Conservation (phyloP, 176 grass and related monocot species). For the Tillandsia leiboldiana region DNA sequence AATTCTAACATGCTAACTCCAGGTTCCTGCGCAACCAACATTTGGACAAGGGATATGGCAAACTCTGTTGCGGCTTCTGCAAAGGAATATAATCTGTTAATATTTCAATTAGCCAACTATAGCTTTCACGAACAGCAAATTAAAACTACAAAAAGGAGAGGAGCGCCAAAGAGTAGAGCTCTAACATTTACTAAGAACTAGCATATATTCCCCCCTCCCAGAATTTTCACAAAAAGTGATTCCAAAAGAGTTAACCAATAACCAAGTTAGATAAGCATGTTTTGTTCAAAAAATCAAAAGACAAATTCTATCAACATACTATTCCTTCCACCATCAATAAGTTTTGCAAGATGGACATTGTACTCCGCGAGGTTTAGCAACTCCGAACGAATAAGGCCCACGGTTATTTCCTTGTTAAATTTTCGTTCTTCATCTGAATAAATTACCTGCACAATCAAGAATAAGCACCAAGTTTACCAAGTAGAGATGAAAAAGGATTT, state of each 20-base stretch:
- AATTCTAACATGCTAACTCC: slow-evolving; percentile 50
- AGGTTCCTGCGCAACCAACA: slow-evolving; percentile 71
- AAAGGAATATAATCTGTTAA: slow-evolving; percentile 15
- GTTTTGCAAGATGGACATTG: slow-evolving; percentile 77
- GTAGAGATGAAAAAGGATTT: too few species aligned
- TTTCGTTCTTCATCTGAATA: slow-evolving; percentile 87
- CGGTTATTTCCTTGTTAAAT: slow-evolving; percentile 65
- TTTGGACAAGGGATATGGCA: slow-evolving; percentile 77
- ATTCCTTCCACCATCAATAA: slow-evolving; percentile 85
- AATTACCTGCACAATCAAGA: slow-evolving; percentile 58
- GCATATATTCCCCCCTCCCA: too few species aligned
- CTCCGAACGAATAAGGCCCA: slow-evolving; percentile 77
- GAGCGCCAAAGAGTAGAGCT: neutral
- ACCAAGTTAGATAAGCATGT: neutral
- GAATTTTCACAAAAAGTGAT: too few species aligned
- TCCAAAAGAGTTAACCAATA: neutral
- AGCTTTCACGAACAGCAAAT: neutral
- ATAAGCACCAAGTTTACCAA: slow-evolving; percentile 2
- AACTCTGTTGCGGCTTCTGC: slow-evolving; percentile 77
- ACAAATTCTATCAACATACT: slow-evolving; percentile 47
- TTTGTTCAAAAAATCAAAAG: neutral
- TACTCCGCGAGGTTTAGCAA: slow-evolving; percentile 85
- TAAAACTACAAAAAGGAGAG: slow-evolving; percentile 1
- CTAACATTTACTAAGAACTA: too few species aligned
- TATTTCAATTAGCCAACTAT: neutral